Evolutionary conservation across 768 basidiomycete species (phyloP), one percentile per base, ranked within the genome.

Genomic region (Harrya chromipes): DNA sequence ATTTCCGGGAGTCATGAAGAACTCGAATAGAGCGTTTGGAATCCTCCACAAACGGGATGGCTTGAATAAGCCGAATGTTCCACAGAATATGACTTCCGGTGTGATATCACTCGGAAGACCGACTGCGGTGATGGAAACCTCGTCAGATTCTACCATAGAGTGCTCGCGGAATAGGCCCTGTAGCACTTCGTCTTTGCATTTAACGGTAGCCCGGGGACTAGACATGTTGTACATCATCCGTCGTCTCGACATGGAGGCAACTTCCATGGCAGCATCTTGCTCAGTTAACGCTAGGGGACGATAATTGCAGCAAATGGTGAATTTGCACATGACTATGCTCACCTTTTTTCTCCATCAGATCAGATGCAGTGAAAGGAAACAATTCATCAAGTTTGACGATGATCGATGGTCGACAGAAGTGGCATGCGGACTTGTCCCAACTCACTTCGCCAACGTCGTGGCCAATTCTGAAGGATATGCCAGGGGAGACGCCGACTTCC

Each of bases 71-170:
- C 57, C 55, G 14, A 49, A 43, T 12, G 53, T 57, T 7, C 56
- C 57, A 24, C 49, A 53, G 36, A 57, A 57, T 21, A 51, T n/a
- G 14, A 47, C 16, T 20, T 52, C 56, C 21, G 46, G 55, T 27
- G 45, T 55, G 31, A 49, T 39, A 35, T 53, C 47, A 13, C 17
- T 46, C 19, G 53, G 43, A 27, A 60, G 49, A n/a, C 54, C 58
- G n/a, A 59, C 33, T 35, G 59, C 39, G 4, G 47, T 49, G 19
- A 60, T 55, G 17, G 50, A 47, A 37, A 60, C 58, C 21, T 59
- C 57, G 26, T 59, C 57, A 9, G 43, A 27, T 23, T n/a, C 29
- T 33, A 55, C 31, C 6, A 47, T 16, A 6, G 53, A 27, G n/a
- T 48, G 42, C 48, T 60, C 47, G 20, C 37, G 37, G 43, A 52